Base-by-base conservation (phyloP, 768 basidiomycete species). In the Candolleomyces eurysporus region DNA sequence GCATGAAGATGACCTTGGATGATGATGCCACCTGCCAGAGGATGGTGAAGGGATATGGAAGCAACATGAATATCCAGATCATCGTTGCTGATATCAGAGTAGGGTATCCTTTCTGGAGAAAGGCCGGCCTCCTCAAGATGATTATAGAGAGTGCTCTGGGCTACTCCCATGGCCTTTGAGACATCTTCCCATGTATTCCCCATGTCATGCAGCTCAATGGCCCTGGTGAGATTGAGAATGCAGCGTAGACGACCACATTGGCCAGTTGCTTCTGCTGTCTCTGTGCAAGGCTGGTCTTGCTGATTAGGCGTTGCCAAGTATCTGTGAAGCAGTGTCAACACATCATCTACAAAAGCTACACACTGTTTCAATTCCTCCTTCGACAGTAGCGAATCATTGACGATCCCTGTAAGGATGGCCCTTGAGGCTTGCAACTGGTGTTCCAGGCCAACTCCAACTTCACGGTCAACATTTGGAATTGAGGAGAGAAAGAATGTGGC, bases 1-100 rank as follows among this genome's bases (percentile, higher is more conserved):
- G 59, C 31, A 6, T 68, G 62, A 21, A 78, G 61, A 65, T 73
- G 71, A 0, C 75, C 74, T 8, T 67, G 50, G 1, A 74, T 42
- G 54, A 78, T 74, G 0, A 62, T 43, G 7, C 70, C 55, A 0
- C 76, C 74, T n/a, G 73, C 70, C 3, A 71, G 53, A 22, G 67
- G 72, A 60, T 73, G 71, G 4, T 53, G 32, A 10, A 59, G 30
- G 0, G 65, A 67, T 10, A 71, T 69, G 14, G 48, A 53, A 1
- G 66, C 19, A 2, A 72, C 63, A 0, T 53, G 13, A 13, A 61
- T 61, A 61, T 69, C 67, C 0, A 73, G 59, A 26, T 68, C 67
- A 14, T 67, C 66, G 39, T 71, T 65, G 3, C 48, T 54, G 11
- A 69, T 67, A 0, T 64, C 62, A 6, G 66, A 54, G 46, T 65